Percentiles rank a stretch among this genome's conserved stretches.
phyloP scores from a whole-genome alignment of 2,329 filamentous ascomycete species.

The Fusarium coffeatum region DNA sequence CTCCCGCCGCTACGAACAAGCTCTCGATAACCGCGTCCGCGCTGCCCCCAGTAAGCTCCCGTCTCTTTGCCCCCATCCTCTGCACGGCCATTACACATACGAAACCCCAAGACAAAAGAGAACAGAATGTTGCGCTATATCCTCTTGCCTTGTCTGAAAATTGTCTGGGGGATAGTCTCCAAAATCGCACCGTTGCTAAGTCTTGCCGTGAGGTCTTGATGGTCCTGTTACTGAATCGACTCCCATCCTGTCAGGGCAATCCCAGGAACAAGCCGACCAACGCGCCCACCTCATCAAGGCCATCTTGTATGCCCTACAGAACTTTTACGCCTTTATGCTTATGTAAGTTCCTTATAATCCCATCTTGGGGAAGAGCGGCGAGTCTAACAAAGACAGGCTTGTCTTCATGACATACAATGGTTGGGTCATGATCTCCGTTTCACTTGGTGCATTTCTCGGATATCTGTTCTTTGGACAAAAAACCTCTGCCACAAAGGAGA shows the following conservation, averaged over 20 bases:
- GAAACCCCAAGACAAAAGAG: slow-evolving; percentile 18
- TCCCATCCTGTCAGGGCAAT: slow-evolving; percentile 78
- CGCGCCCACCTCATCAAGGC: slow-evolving; percentile 83
- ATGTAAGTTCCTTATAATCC: slow-evolving; percentile 73
- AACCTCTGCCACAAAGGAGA: slow-evolving; percentile 80
- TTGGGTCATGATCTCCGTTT: slow-evolving; percentile 94
- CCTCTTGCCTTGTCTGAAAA: slow-evolving; percentile 24
- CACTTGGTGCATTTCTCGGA: slow-evolving; percentile 87
- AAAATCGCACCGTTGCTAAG: slow-evolving; percentile 49
- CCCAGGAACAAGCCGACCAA: slow-evolving; percentile 69
- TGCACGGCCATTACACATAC: slow-evolving; percentile 10
- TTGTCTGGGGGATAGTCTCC: slow-evolving; percentile 16
- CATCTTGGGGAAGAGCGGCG: not conserved
- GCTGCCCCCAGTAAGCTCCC: slow-evolving; percentile 63
- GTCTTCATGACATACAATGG: slow-evolving; percentile 99
- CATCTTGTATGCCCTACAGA: slow-evolving; percentile 87
- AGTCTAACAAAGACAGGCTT: slow-evolving; percentile 70
- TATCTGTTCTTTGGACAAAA: slow-evolving; percentile 83
- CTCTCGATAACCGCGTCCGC: slow-evolving; percentile 60
- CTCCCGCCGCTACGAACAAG: slow-evolving; percentile 80
- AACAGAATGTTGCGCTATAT: slow-evolving; percentile 31
- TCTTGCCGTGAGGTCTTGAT: slow-evolving; percentile 45
- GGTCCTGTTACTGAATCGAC: slow-evolving; percentile 70
- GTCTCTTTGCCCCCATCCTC: slow-evolving; percentile 2
- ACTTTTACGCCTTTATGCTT: slow-evolving; percentile 99